Evolutionary conservation across 495 filamentous ascomycete species (phyloP).

Genomic region (Aspergillus affinis): DNA sequence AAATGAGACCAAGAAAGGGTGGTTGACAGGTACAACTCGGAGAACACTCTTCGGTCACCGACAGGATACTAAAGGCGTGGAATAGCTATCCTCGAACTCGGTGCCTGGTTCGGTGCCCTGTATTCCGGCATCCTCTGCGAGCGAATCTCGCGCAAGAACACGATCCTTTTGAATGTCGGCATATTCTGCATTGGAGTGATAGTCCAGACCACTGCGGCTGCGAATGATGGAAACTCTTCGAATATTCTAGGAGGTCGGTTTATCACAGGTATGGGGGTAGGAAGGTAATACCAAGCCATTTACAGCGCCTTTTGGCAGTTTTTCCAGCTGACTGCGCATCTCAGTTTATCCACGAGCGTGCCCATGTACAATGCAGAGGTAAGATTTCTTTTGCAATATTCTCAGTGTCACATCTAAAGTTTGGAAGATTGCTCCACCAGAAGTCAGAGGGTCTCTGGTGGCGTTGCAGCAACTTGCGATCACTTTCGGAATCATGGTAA

Average conservation of each 20-base stretch:
- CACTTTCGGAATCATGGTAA: conserved; percentile 73
- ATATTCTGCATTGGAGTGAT: conserved; percentile 74
- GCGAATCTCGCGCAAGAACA: conserved; percentile 68
- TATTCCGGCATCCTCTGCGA: conserved; percentile 71
- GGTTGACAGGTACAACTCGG: conserved; percentile 50
- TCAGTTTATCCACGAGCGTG: conserved; percentile 12
- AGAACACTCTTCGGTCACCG: neutral
- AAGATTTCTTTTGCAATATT: neutral
- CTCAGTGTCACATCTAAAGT: neutral
- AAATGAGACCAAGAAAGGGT: conserved; percentile 64
- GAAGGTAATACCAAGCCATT: conserved; percentile 11
- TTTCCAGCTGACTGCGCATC: neutral
- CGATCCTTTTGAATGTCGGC: conserved; percentile 60
- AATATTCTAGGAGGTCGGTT: conserved; percentile 70
- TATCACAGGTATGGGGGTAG: conserved; percentile 54
- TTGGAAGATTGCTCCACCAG: conserved; percentile 38
- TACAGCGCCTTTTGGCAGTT: too few species aligned
- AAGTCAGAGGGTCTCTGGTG: conserved; percentile 64
- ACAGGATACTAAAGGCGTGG: neutral
- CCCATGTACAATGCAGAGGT: conserved; percentile 66
- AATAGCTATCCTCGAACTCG: conserved; percentile 69
- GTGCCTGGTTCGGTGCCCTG: conserved; percentile 73
- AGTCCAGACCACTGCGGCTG: conserved; percentile 63
- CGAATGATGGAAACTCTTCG: conserved; percentile 49
- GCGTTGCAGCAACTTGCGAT: conserved; percentile 75